Base-by-base conservation (phyloP, 306 rosid genomes). In the Prunus kanzakura region DNA sequence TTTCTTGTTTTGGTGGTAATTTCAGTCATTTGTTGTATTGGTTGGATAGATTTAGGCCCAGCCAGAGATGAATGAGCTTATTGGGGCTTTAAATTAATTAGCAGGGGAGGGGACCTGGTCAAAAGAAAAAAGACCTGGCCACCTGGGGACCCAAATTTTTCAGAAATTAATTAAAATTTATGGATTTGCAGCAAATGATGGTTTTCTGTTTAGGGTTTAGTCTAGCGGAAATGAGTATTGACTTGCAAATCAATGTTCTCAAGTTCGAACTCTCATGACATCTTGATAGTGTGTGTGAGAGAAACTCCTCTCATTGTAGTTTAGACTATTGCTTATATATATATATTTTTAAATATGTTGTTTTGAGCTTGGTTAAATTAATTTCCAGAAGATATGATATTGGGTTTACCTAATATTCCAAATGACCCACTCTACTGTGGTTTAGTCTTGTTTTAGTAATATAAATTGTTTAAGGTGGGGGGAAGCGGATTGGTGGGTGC, bases 221-320 rank as follows among this genome's bases (percentile, higher is more conserved):
- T 4, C 0, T 35, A 35, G 38, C 1, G 0, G 41, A 35, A 35
- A 35, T 1, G 8, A 6, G 41, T 0, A 32, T 4, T 35, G 41
- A 35, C 0, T 35, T 35, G 8, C 8, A 35, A 35, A 35, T 35
- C 0, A 35, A 35, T 35, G 41, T 5, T 35, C 0, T 35, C 0
- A 32, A 32, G 35, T 32, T 32, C 1, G 1, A 32, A 35, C 0
- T 35, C 1, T 1, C 2, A 35, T 35, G 8, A 35, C 8, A 35
- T 2, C 0, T 35, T 6, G 2, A 0, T 35, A 35, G 0, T 35
- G 8, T 6, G 8, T 6, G 2, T 35, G 2, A 5, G 41, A 35
- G 2, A 35, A 35, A 35, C 0, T 6, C 2, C 8, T 35, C 1
- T 8, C 1, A 0, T 35, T 35, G 25, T 23, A 23, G 25, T 23